Conservation (phyloP, 2,329 filamentous ascomycete species). For the Cladosporium sphaerospermum region DNA sequence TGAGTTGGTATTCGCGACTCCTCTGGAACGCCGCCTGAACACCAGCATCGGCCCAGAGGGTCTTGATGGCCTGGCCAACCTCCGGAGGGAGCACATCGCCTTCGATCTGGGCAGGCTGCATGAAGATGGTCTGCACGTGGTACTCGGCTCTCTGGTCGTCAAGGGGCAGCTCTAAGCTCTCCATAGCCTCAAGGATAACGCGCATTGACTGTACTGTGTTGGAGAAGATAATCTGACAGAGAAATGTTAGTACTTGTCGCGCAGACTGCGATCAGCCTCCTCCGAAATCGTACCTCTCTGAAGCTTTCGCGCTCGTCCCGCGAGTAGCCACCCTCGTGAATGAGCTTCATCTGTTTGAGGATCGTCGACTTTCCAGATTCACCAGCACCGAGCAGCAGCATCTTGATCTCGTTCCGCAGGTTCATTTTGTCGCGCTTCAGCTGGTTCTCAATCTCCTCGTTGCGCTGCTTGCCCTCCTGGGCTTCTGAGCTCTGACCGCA, state of each 20-base stretch:
- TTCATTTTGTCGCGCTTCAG: constrained; percentile 97
- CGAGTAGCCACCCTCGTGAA: constrained; percentile 97
- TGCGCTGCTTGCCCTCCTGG: constrained; percentile 99
- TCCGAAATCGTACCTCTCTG: constrained; percentile 43
- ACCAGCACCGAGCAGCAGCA: constrained; percentile 96
- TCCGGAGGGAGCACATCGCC: constrained; percentile 90
- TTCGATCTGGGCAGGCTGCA: constrained; percentile 95
- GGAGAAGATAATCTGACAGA: constrained; percentile 56
- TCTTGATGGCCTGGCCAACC: constrained; percentile 87
- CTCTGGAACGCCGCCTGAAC: constrained; percentile 94
- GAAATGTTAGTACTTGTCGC: not conserved
- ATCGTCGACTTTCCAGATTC: constrained; percentile 96
- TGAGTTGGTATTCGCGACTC: constrained; percentile 91
- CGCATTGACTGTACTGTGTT: constrained; percentile 67
- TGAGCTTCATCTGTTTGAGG: constrained; percentile 97
- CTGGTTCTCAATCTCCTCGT: constrained; percentile 99
- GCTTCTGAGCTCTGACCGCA: constrained; percentile 99
- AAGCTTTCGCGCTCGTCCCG: constrained; percentile 72
- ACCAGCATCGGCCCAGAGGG: constrained; percentile 85
- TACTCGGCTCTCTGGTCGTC: constrained; percentile 92
- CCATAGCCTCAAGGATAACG: constrained; percentile 64
- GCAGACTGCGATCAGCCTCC: not conserved
- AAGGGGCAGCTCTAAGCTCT: constrained; percentile 68
- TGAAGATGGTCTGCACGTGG: constrained; percentile 97
- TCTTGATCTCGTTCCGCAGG: constrained; percentile 99